Evolutionary conservation across 345 rosid species (phyloP), one percentile per base, ranked within the genome.

Genomic region (Mangifera indica): DNA sequence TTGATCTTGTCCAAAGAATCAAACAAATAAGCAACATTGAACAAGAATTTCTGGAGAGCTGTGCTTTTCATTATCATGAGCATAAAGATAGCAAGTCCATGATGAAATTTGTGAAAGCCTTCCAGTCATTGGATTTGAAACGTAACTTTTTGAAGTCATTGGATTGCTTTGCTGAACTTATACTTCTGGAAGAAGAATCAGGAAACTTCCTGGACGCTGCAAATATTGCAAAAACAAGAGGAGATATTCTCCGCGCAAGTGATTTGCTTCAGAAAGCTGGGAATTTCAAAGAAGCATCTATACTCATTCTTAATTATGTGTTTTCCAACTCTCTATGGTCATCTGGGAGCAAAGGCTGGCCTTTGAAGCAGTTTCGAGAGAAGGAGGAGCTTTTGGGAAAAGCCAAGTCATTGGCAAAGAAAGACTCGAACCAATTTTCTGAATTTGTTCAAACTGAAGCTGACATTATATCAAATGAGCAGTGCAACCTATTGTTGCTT

Each of bases 251-350:
- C 17, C 77, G 18, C 18, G 80, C 68, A 57, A 85, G 80, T 63
- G 76, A 79, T 74, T 48, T 84, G 42, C 81, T 81, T 5, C 83
- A 74, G 20, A 81, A 76, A 74, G 82, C 79, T 5, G 73, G 77
- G 12, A 45, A 70, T 49, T 74, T 71, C 55, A 79, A 68, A 20
- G 80, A 81, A 42, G 84, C 91, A 20, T 63, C 83, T 0, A 42
- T 34, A 60, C 77, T 78, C 7, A 62, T 80, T 52, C 74, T 87
- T 2, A 74, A 77, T 72, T 77, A 57, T 73, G 77, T 85, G 17
- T 24, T 83, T 51, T 72, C 73, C 37, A 74, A 45, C 68, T 85
- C 91, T 59, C 81, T 87, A 1, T 87, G 88, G 91, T 67, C 67
- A 24, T 49, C 53, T 20, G 79, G 81, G 71, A 64, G 78, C 72